Percentiles rank a stretch among this genome's conserved stretches.
These are phyloP conservation scores for Heritiera littoralis DNA, from an alignment of 345 rosid species.

Conservation along the genomic window DNA sequence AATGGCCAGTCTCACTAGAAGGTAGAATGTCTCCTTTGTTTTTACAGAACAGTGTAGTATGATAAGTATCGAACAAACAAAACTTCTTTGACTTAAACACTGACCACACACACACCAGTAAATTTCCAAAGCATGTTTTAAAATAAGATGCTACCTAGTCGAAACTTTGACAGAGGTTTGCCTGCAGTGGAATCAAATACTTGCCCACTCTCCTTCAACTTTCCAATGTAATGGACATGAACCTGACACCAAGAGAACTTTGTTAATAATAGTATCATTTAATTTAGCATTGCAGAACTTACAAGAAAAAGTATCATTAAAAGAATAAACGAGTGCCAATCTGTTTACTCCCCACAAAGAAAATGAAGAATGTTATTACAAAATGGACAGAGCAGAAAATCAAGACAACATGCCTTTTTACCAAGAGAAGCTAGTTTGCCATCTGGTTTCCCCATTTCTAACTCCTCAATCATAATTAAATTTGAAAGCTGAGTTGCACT, in stretches of 20 bases:
- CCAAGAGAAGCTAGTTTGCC: slow-evolving; percentile 50
- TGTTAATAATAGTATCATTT: background rate
- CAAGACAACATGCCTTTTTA: slow-evolving; percentile 41
- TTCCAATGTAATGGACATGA: slow-evolving; percentile 46
- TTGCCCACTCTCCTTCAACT: slow-evolving; percentile 50
- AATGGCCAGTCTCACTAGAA: no score
- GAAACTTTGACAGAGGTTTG: slow-evolving; percentile 43
- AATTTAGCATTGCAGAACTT: background rate
- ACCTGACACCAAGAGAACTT: slow-evolving; percentile 40
- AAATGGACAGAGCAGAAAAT: background rate
- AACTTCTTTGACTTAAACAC: background rate
- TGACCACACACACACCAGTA: background rate
- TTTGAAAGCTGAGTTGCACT: slow-evolving; percentile 31
- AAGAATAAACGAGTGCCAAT: background rate
- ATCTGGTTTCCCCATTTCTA: slow-evolving; percentile 44
- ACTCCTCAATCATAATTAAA: slow-evolving; percentile 46
- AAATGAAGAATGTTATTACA: background rate
- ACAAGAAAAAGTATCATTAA: background rate
- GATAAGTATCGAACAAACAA: background rate
- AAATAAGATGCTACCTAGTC: slow-evolving; percentile 42
- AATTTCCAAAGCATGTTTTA: background rate
- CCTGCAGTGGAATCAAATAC: slow-evolving; percentile 48
- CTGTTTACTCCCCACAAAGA: background rate
- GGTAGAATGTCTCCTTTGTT: no score
- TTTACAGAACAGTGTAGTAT: background rate